phyloP scores from a whole-genome alignment of 2,329 filamentous ascomycete species.

The Westerdykella ornata region DNA sequence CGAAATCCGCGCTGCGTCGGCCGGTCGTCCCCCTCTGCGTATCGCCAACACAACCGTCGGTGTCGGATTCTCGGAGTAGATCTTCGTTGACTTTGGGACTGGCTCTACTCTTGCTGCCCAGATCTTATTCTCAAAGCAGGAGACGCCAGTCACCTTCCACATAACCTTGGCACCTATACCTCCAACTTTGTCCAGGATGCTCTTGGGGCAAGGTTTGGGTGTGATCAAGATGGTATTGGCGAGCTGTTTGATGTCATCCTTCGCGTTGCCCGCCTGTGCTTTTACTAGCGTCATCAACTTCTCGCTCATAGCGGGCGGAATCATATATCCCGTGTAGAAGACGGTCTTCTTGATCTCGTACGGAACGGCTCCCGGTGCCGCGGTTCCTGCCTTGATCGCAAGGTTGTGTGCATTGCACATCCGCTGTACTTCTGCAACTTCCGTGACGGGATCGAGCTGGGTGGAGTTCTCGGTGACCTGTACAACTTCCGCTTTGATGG shows the following conservation, averaged over 20 bases:
- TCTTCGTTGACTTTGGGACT: conserved; percentile 55
- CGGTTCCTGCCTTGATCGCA: conserved; percentile 44
- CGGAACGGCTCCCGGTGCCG: conserved; percentile 42
- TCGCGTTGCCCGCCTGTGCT: conserved; percentile 55
- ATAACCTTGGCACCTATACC: conserved; percentile 75
- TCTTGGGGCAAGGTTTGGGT: conserved; percentile 63
- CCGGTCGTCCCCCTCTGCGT: conserved; percentile 65
- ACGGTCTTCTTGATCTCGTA: conserved; percentile 78
- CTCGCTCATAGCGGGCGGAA: conserved; percentile 64
- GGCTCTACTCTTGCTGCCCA: conserved; percentile 82
- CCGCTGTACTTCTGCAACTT: conserved; percentile 77
- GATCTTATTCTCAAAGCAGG: conserved; percentile 67
- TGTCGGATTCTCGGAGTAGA: conserved; percentile 69
- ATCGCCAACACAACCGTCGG: conserved; percentile 80
- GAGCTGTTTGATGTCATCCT: conserved; percentile 69
- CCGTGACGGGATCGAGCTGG: conserved; percentile 67
- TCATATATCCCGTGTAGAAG: conserved; percentile 88
- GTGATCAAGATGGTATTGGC: conserved; percentile 90
- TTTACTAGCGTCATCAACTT: conserved; percentile 64
- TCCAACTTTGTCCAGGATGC: conserved; percentile 74
- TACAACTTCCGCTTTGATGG: conserved; percentile 72
- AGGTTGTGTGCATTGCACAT: conserved; percentile 85
- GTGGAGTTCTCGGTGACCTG: conserved; percentile 73
- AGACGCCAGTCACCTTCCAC: conserved; percentile 77
- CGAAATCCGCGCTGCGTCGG: conserved; percentile 73